Evolutionary conservation across 208 protist genomes (phyloP).

Genomic region (Leishmania guyanensis): DNA sequence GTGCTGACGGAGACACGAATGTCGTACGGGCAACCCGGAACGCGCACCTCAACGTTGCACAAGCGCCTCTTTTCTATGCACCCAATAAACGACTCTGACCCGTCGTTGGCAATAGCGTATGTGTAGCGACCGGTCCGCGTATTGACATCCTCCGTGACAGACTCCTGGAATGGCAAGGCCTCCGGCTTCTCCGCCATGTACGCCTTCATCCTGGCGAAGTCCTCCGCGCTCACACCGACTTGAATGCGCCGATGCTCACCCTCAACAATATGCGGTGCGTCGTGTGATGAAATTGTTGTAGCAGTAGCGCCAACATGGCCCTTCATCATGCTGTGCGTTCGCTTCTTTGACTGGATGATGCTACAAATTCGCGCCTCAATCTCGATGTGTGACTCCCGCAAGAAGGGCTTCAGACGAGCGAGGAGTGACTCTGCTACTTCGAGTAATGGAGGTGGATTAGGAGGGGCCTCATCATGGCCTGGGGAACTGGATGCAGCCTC

Average conservation of each 20-base stretch:
- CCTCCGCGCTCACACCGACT: conserved; percentile 38
- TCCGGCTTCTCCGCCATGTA: conserved; percentile 19
- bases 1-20: conserved; percentile 66
- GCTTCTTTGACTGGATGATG: conserved; percentile 20
- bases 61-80: conserved; percentile 58
- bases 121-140: conserved; percentile 43
- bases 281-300: neutral
- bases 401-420: conserved; percentile 28
- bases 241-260: conserved; percentile 15
- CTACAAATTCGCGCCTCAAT: conserved; percentile 72
- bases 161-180: conserved; percentile 9
- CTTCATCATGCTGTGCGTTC: neutral
- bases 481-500: neutral
- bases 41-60: conserved; percentile 61
- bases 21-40: conserved; percentile 62
- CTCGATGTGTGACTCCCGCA: conserved; percentile 44
- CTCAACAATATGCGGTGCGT: conserved; percentile 3
- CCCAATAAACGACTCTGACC: conserved; percentile 23
- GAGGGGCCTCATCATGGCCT: neutral
- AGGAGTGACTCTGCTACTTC: conserved; percentile 32
- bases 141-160: conserved; percentile 62
- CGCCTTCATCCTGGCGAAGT: conserved; percentile 45
- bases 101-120: conserved; percentile 43
- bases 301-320: neutral
- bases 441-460: neutral